Percentiles rank a stretch among this genome's conserved stretches.
Evolutionary conservation across 345 rosid genomes (phyloP).

Genomic region (Boechera stricta): DNA sequence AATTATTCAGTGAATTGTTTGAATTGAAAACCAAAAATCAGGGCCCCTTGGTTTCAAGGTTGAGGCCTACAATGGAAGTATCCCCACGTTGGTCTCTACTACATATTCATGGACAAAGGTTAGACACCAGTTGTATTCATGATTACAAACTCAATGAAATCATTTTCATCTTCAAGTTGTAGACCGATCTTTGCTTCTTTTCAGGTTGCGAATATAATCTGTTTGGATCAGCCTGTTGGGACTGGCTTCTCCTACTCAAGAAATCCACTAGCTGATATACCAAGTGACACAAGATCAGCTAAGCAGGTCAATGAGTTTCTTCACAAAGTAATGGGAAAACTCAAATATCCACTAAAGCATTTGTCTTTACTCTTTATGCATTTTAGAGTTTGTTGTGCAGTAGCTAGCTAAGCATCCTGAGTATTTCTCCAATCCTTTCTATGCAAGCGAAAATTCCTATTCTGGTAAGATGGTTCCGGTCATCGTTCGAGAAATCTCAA

Average conservation of each 20-base stretch:
- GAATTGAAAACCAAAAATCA: slow-evolving; percentile 14
- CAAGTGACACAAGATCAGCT: slow-evolving; percentile 56
- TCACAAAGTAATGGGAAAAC: slow-evolving; percentile 51
- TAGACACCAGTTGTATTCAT: slow-evolving; percentile 46
- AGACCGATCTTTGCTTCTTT: background rate
- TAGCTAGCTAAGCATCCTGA: too few relatives aligned
- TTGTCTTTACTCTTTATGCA: background rate
- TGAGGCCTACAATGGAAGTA: slow-evolving; percentile 60
- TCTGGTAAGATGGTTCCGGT: too few relatives aligned
- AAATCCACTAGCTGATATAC: slow-evolving; percentile 45
- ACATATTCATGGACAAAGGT: slow-evolving; percentile 76
- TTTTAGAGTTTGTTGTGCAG: background rate
- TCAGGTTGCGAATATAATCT: slow-evolving; percentile 67
- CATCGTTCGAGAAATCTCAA: too few relatives aligned
- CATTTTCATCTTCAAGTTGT: slow-evolving; percentile 55
- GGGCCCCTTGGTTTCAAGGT: slow-evolving; percentile 61
- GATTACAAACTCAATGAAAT: slow-evolving; percentile 35
- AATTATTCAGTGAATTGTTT: background rate
- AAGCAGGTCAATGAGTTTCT: slow-evolving; percentile 46
- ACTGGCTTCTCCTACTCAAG: slow-evolving; percentile 74
- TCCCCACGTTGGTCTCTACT: slow-evolving; percentile 60
- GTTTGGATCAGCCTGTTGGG: slow-evolving; percentile 71
- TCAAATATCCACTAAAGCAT: background rate
- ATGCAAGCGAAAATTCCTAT: too few relatives aligned
- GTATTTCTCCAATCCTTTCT: too few relatives aligned